These are phyloP conservation scores for Coemansia sp. DNA, from an alignment of 192 early-diverging fungal genomes.

Conservation along the genomic window DNA sequence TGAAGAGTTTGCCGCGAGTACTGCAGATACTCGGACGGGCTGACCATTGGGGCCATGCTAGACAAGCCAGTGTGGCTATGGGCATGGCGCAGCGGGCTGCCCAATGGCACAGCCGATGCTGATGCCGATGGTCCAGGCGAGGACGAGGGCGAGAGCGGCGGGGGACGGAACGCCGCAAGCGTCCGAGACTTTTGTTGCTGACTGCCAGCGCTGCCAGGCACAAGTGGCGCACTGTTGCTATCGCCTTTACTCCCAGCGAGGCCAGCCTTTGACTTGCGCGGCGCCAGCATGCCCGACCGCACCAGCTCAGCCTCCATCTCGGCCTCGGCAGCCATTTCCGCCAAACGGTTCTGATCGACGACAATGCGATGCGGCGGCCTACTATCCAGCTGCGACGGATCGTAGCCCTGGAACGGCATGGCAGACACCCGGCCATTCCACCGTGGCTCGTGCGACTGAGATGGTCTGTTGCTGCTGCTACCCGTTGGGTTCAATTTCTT, in stretches of 20 bases:
- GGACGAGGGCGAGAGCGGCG: neutral
- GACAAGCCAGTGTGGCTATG: slow-evolving; percentile 39
- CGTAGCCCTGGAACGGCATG: slow-evolving; percentile 49
- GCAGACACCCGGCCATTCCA: slow-evolving; percentile 53
- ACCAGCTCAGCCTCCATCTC: slow-evolving; percentile 52
- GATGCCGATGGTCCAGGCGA: neutral
- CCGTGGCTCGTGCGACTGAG: slow-evolving; percentile 22
- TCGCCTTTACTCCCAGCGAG: neutral
- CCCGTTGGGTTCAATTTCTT: neutral
- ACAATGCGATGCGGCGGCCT: slow-evolving; percentile 11
- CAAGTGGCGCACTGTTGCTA: neutral
- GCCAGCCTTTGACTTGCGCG: slow-evolving; percentile 12
- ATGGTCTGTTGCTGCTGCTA: slow-evolving; percentile 3
- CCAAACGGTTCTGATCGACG: slow-evolving; percentile 27
- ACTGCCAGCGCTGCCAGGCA: neutral
- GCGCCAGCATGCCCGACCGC: slow-evolving; percentile 43
- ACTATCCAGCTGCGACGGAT: slow-evolving; percentile 18
- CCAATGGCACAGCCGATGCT: neutral
- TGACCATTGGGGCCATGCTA: slow-evolving; percentile 37
- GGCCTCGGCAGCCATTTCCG: slow-evolving; percentile 45
- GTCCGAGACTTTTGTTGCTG: slow-evolving; percentile 15
- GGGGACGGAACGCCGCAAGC: slow-evolving; percentile 36
- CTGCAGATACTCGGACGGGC: slow-evolving; percentile 50
- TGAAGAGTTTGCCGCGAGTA: slow-evolving; percentile 50
- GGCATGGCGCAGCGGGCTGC: slow-evolving; percentile 28